Percentiles rank a stretch among this genome's conserved stretches.
Conservation (phyloP, 2,329 filamentous ascomycete species). For the Zasmidium citrigriseum region DNA sequence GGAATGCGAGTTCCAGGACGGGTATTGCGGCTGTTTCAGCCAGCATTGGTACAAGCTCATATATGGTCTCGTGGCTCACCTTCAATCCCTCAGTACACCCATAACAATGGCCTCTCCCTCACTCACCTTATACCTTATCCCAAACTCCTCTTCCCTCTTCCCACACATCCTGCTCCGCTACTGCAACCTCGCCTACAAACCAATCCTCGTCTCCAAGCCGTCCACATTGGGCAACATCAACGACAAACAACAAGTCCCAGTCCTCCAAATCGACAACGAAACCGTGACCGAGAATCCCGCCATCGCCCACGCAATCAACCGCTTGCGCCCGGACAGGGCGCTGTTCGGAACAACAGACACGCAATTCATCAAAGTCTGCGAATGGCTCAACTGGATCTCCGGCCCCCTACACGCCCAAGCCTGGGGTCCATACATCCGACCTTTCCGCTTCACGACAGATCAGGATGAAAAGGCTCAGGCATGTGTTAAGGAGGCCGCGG, state of each 20-base stretch:
- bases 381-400: constrained; percentile 13
- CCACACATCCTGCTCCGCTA: constrained; percentile 1
- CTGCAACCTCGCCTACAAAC: constrained; percentile 2
- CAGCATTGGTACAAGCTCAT: too few species aligned
- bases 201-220: background rate
- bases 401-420: constrained; percentile 4
- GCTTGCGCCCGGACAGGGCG: constrained; percentile 3
- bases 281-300: constrained; percentile 9
- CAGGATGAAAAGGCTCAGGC: background rate
- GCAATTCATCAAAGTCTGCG: constrained; percentile 1
- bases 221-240: constrained; percentile 1
- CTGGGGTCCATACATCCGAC: background rate
- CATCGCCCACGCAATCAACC: constrained; percentile 4
- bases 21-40: too few species aligned
- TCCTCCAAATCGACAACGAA: constrained; percentile 5
- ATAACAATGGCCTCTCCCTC: too few species aligned
- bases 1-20: too few species aligned
- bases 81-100: too few species aligned
- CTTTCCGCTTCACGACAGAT: background rate
- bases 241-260: constrained; percentile 5
- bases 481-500: background rate
- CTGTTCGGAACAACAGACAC: constrained; percentile 6
- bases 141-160: background rate
- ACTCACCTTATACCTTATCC: background rate
- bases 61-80: too few species aligned